A percentile compares a stretch with the other conserved stretches of the same genome.
Evolutionary conservation across 768 basidiomycete genomes (phyloP).

Genomic region (Termitomyces heimii): DNA sequence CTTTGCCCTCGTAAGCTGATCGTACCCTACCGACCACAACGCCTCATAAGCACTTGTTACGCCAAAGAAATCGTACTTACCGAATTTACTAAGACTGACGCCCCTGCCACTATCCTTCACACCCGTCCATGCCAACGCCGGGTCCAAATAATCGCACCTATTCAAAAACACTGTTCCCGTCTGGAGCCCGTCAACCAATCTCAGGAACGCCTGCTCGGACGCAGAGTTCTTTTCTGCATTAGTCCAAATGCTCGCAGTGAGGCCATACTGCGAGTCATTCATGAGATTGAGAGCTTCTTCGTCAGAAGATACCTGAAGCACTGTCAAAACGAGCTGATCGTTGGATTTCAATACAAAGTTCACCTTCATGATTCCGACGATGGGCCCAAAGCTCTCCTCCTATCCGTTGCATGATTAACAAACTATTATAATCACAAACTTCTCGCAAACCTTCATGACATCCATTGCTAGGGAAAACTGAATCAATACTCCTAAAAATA

Average conservation of each 20-base stretch:
- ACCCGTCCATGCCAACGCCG: constrained; percentile 91
- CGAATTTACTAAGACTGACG: constrained; percentile 84
- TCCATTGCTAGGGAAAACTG: constrained; percentile 62
- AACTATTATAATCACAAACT: background rate
- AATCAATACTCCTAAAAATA: background rate
- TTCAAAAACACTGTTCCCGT: constrained; percentile 95
- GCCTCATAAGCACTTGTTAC: background rate
- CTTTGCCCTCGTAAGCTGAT: constrained; percentile 79
- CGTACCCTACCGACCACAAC: constrained; percentile 54
- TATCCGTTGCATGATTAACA: constrained; percentile 16
- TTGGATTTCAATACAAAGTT: background rate
- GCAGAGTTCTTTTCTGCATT: constrained; percentile 50
- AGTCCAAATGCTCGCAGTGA: constrained; percentile 96
- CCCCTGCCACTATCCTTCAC: constrained; percentile 92
- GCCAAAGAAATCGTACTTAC: constrained; percentile 32
- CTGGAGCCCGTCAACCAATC: constrained; percentile 65
- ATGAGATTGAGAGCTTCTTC: constrained; percentile 86
- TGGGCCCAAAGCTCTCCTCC: constrained; percentile 92
- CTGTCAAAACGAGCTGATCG: background rate
- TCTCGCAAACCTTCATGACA: constrained; percentile 68
- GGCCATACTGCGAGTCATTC: constrained; percentile 94
- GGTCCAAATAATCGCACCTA: constrained; percentile 88
- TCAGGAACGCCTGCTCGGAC: constrained; percentile 66
- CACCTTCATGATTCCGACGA: constrained; percentile 91
- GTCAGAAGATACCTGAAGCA: constrained; percentile 64